A percentile compares a stretch with the other conserved stretches of the same genome.
These are phyloP conservation scores for Cladosporium cucumerinum DNA, from an alignment of 2,329 filamentous ascomycete genomes.

Conservation along the genomic window DNA sequence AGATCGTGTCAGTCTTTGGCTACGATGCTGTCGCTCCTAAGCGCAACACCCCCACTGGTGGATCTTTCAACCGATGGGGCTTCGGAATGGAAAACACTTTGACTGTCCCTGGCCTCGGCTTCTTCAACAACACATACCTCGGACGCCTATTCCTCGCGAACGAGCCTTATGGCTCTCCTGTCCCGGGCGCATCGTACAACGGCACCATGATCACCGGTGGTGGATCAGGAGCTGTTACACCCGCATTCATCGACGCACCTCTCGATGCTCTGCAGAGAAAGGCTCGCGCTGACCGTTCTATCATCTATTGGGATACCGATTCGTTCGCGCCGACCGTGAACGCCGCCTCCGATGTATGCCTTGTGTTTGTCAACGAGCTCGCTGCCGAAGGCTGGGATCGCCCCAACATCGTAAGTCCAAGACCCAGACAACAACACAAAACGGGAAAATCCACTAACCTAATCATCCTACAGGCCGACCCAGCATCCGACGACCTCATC, in stretches of 20 bases:
- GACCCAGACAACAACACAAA: not conserved
- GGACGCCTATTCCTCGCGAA: constrained; percentile 10
- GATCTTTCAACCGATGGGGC: constrained; percentile 3
- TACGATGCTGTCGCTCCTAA: constrained; percentile 25
- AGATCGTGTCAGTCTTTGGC: constrained; percentile 49
- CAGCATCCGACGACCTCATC: constrained; percentile 26
- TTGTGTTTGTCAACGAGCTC: constrained; percentile 33
- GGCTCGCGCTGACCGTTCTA: constrained; percentile 23
- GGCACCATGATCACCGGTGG: constrained; percentile 43
- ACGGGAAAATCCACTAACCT: not conserved
- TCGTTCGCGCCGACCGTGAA: constrained; percentile 23
- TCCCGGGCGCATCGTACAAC: constrained; percentile 19
- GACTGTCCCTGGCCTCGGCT: not conserved
- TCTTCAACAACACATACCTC: constrained; percentile 12
- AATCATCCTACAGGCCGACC: not conserved
- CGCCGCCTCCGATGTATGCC: constrained; percentile 26
- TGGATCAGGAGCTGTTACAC: constrained; percentile 29
- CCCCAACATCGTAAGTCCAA: constrained; percentile 21
- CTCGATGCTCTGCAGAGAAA: constrained; percentile 26
- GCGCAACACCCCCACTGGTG: constrained; percentile 6
- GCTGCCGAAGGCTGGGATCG: constrained; percentile 30
- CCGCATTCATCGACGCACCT: constrained; percentile 25
- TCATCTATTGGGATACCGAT: constrained; percentile 27
- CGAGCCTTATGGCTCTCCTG: constrained; percentile 2
- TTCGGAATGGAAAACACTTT: constrained; percentile 11